phyloP scores from a whole-genome alignment of 306 rosid genomes.

The Crotalaria pallida region DNA sequence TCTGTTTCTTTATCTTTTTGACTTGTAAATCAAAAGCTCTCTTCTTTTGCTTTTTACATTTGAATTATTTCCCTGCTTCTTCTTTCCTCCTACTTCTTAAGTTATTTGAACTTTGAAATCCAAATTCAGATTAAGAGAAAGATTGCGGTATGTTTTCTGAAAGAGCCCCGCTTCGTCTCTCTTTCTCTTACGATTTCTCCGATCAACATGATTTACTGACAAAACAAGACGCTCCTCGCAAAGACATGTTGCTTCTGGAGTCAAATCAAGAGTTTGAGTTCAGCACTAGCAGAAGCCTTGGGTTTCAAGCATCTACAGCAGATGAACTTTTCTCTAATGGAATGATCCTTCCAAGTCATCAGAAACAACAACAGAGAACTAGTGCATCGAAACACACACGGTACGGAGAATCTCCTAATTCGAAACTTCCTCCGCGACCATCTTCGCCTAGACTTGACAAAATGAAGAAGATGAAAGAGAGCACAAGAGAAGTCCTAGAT shows the following conservation, averaged over 20 bases:
- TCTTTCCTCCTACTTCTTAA: neutral
- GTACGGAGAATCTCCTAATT: neutral
- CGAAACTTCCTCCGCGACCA: conserved; percentile 44
- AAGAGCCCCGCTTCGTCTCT: conserved; percentile 48
- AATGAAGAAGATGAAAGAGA: conserved; percentile 43
- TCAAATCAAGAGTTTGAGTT: conserved; percentile 67
- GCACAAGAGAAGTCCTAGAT: conserved; percentile 2
- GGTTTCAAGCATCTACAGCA: conserved; percentile 51
- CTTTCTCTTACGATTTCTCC: conserved; percentile 57
- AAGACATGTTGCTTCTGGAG: conserved; percentile 44
- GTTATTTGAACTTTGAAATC: neutral
- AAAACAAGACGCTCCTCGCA: conserved; percentile 21
- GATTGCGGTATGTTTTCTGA: conserved; percentile 52
- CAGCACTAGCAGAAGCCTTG: conserved; percentile 32
- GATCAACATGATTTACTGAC: neutral
- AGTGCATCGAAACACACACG: conserved; percentile 9
- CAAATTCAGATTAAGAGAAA: neutral
- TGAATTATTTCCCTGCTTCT: conserved; percentile 10
- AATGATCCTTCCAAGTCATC: conserved; percentile 53
- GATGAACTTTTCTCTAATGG: conserved; percentile 88
- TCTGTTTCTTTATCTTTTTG: conserved; percentile 26
- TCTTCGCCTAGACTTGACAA: conserved; percentile 5
- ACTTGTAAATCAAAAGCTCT: conserved; percentile 30
- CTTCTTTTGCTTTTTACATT: neutral
- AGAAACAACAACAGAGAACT: conserved; percentile 30